A percentile compares a stretch with the other conserved stretches of the same genome.
These are phyloP conservation scores for Flaveria bidentis DNA, from an alignment of 129 eudicot species.

Conservation along the genomic window DNA sequence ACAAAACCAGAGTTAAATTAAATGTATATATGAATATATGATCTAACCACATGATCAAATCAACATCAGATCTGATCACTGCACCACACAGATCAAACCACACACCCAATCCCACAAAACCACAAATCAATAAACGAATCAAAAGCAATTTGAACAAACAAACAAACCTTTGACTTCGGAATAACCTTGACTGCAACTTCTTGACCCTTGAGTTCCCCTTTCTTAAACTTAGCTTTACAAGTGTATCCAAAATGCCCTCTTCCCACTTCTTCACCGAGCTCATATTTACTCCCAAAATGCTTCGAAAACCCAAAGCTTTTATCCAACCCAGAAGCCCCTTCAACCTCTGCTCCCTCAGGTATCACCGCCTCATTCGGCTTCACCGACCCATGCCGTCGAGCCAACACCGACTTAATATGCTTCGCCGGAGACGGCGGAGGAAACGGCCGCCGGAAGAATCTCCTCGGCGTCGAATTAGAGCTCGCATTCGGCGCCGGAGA, in stretches of 20 bases:
- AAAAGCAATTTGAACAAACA: not conserved
- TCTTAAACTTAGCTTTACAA: conserved; percentile 68
- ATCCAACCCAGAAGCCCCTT: conserved; percentile 55
- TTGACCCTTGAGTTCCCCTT: conserved; percentile 81
- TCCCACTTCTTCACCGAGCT: conserved; percentile 85
- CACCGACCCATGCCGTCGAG: conserved; percentile 72
- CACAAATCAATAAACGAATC: not conserved
- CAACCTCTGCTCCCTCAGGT: conserved; percentile 55
- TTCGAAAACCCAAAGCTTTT: conserved; percentile 84
- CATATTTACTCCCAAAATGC: conserved; percentile 64
- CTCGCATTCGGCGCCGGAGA: conserved; percentile 64
- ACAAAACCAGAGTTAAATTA: conserved; percentile 5
- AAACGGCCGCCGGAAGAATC: conserved; percentile 68
- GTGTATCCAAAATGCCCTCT: conserved; percentile 97
- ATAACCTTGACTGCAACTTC: conserved; percentile 95
- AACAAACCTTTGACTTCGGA: conserved; percentile 75
- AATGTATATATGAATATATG: not conserved
- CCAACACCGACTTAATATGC: conserved; percentile 69
- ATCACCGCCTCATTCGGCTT: conserved; percentile 69
- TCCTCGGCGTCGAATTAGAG: conserved; percentile 60
- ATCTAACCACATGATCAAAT: conserved; percentile 20
- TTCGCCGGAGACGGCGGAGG: conserved; percentile 98
- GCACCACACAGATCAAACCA: conserved; percentile 26
- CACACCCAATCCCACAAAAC: conserved; percentile 1
- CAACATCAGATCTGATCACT: conserved; percentile 46